phyloP scores from a whole-genome alignment of 2,329 filamentous ascomycete genomes.

The Hypomyces rosellus region DNA sequence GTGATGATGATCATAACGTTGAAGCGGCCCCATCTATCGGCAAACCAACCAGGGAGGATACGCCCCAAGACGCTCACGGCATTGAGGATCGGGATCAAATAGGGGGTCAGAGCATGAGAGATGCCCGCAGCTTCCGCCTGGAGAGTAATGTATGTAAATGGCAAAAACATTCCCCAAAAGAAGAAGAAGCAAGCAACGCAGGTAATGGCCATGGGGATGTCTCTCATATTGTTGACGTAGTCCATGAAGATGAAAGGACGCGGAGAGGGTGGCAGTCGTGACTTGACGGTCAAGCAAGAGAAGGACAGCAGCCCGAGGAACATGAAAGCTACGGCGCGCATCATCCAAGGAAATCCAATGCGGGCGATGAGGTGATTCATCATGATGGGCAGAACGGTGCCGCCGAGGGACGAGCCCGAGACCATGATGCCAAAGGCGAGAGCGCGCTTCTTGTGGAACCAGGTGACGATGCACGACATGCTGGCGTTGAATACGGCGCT shows the following conservation, averaged over 20 bases:
- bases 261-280: constrained; percentile 39
- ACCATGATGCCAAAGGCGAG: constrained; percentile 48
- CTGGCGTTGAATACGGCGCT: constrained; percentile 37
- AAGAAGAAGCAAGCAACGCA: constrained; percentile 46
- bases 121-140: constrained; percentile 41
- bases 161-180: constrained; percentile 49
- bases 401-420: constrained; percentile 49
- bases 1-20: constrained; percentile 48
- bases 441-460: constrained; percentile 47
- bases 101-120: constrained; percentile 34
- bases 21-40: constrained; percentile 39
- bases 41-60: constrained; percentile 43
- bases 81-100: constrained; percentile 52
- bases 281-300: constrained; percentile 30
- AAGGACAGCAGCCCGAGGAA: constrained; percentile 34
- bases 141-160: constrained; percentile 47
- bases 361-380: constrained; percentile 45
- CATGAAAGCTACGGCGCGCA: constrained; percentile 41
- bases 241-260: constrained; percentile 39
- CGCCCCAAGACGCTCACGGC: constrained; percentile 46
- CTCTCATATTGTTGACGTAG: constrained; percentile 40
- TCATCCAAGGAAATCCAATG: constrained; percentile 43
- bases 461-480: constrained; percentile 39
- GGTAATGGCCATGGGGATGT: constrained; percentile 39
- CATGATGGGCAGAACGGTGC: constrained; percentile 55